These are phyloP conservation scores for Vitis hybrid DNA, from an alignment of 177 flowering plant genomes.

Conservation along the genomic window DNA sequence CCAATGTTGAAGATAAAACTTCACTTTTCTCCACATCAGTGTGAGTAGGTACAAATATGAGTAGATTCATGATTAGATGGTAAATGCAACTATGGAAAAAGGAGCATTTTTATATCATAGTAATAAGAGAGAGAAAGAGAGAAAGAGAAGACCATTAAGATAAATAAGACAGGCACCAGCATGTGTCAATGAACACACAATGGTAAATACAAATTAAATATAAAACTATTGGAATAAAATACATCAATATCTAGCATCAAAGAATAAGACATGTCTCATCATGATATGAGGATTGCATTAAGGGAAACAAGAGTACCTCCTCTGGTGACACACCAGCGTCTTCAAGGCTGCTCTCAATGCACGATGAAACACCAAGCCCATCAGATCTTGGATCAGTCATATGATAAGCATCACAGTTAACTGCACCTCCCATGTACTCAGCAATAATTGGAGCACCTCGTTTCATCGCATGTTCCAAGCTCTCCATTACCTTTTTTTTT, in stretches of 20 bases:
- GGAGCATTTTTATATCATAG: too few species aligned
- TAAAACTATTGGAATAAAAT: background rate
- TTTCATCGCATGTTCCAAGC: constrained; percentile 95
- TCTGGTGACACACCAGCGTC: constrained; percentile 93
- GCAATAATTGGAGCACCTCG: constrained; percentile 90
- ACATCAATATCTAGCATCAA: background rate
- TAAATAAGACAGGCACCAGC: too few species aligned
- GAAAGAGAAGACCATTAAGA: too few species aligned
- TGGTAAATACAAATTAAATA: too few species aligned
- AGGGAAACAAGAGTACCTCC: constrained; percentile 52
- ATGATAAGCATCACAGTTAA: constrained; percentile 95
- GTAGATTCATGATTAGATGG: too few species aligned
- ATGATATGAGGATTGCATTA: background rate
- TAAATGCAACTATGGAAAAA: too few species aligned
- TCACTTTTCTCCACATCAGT: too few species aligned
- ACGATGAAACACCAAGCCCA: constrained; percentile 95
- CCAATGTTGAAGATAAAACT: too few species aligned
- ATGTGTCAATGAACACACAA: too few species aligned
- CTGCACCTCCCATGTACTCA: constrained; percentile 86
- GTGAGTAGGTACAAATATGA: too few species aligned
- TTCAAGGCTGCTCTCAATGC: constrained; percentile 75
- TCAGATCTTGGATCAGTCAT: constrained; percentile 97
- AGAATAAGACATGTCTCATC: background rate
- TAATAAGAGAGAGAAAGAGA: too few species aligned
- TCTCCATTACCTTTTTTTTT: constrained; percentile 74